Percentiles rank a stretch among this genome's conserved stretches.
phyloP scores from a whole-genome alignment of 1,139 yeast genomes.

The Nakaseomyces uthaithaninus region DNA sequence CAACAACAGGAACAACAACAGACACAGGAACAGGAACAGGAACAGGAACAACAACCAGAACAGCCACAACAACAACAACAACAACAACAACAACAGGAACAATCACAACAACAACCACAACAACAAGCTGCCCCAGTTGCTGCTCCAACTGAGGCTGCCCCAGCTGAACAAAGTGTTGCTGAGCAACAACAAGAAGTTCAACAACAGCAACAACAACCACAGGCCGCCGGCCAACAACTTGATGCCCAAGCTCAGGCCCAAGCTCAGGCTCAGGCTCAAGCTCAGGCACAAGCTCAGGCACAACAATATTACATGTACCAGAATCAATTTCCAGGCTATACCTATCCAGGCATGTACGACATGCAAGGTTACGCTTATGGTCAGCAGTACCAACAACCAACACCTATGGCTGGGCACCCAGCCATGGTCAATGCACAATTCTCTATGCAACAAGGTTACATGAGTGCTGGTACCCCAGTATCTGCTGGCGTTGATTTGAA shows the following conservation, averaged over 20 bases:
- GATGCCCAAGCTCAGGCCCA: slow-evolving; percentile 16
- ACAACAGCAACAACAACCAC: slow-evolving; percentile 18
- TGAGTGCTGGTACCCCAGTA: slow-evolving; percentile 18
- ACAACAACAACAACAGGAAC: slow-evolving; percentile 7
- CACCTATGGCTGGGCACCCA: slow-evolving; percentile 14
- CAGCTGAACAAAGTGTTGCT: slow-evolving; percentile 10
- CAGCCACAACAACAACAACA: slow-evolving; percentile 9
- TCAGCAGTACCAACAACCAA: slow-evolving; percentile 24
- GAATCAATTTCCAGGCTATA: slow-evolving; percentile 33
- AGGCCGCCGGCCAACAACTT: slow-evolving; percentile 18
- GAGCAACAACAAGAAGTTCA: slow-evolving; percentile 8
- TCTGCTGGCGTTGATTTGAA: slow-evolving; percentile 12
- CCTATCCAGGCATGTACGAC: slow-evolving; percentile 33
- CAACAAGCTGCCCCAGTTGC: slow-evolving; percentile 11
- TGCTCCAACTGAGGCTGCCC: slow-evolving; percentile 9
- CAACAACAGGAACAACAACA: slow-evolving; percentile 10
- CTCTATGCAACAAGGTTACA: slow-evolving; percentile 19
- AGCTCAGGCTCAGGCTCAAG: slow-evolving; percentile 15
- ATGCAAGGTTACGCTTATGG: slow-evolving; percentile 27
- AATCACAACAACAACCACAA: not conserved
- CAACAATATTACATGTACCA: slow-evolving; percentile 33
- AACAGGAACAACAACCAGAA: slow-evolving; percentile 7
- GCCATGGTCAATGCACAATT: slow-evolving; percentile 16
- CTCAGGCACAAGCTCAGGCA: slow-evolving; percentile 20
- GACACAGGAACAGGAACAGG: slow-evolving; percentile 15